Base-by-base conservation (phyloP, 2,329 filamentous ascomycete genomes). In the Iodosphaeria phyllophila region DNA sequence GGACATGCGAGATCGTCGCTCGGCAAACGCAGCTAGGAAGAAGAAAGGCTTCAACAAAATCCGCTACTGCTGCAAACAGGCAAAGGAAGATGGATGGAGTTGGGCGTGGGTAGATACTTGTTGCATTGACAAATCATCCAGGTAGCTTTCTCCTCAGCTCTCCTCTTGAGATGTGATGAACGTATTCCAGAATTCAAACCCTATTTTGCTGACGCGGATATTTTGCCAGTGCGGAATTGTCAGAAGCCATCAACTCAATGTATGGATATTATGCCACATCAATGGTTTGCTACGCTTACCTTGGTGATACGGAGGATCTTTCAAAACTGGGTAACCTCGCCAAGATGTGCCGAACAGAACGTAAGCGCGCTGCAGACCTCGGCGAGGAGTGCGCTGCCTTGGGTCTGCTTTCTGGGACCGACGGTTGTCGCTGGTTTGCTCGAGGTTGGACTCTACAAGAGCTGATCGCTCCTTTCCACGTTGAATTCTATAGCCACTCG, bases 231-330 rank as follows among this genome's bases (percentile, higher is more conserved):
- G 22, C 26, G 4, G 22, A 28, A 5, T 8, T 28, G 16, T 18
- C 26, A 6, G 26, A 28, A 18, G 21, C 20, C n/a, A 28, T 28
- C 17, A 20, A 24, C 11, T 17, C 26, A n/a, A 28, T 24, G 22
- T 28, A 20, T 6, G 13, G 26, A 9, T 24, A 24, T 10, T 28
- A 28, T 7, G 17, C 13, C n/a, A 7, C 7, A 5, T 28, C 26
- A 1, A 8, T n/a, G 5, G 7, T 19, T 5, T 28, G 26, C 17
- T 16, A 20, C 17, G 22, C 20, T 5, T 20, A 23, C 8, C 8
- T 24, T 8, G 10, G 7, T 7, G 26, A 28, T 15, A 13, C 24
- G 9, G 3, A 6, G 17, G 16, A 12, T 4, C 16, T 19, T 6
- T 4, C 21, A 12, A 12, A 5, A 11, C 5, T 18, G 16, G 13